phyloP scores from a whole-genome alignment of 139 green algal species.

The Nannochloris sp. region DNA sequence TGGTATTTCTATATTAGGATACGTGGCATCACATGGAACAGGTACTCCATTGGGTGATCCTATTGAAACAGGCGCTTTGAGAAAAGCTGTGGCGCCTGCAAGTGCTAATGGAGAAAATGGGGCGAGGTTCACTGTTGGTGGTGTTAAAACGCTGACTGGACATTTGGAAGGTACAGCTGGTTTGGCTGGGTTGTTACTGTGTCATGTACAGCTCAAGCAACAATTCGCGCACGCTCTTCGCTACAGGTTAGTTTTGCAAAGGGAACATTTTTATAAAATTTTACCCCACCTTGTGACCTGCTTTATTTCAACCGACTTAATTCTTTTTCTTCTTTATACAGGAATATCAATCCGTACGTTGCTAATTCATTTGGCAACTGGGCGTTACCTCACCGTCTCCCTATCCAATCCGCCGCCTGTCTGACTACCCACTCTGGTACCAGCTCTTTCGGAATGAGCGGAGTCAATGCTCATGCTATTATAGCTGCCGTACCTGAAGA shows the following conservation, averaged over 20 bases:
- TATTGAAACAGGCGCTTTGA: constrained; percentile 66
- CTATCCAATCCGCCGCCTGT: constrained; percentile 30
- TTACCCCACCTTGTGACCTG: too few species aligned
- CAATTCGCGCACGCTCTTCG: constrained; percentile 42
- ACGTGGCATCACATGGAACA: constrained; percentile 43
- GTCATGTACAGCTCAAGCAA: constrained; percentile 29
- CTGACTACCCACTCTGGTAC: constrained; percentile 38
- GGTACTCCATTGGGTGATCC: constrained; percentile 75
- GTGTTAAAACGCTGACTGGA: constrained; percentile 57
- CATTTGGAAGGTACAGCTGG: constrained; percentile 74
- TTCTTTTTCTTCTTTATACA: constrained; percentile 2
- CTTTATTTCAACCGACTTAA: background rate
- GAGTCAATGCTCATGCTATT: constrained; percentile 76
- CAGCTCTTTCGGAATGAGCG: constrained; percentile 80
- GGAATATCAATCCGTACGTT: constrained; percentile 66
- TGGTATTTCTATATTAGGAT: background rate
- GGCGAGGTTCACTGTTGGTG: constrained; percentile 42
- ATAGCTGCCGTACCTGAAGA: constrained; percentile 11
- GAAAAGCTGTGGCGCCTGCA: constrained; percentile 39
- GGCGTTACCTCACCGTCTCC: constrained; percentile 30
- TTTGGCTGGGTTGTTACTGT: constrained; percentile 63
- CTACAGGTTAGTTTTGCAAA: constrained; percentile 22
- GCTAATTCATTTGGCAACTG: constrained; percentile 31
- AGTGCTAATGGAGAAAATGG: background rate
- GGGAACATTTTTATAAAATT: too few species aligned